Evolutionary conservation across 2,329 filamentous ascomycete genomes (phyloP).

Genomic region (Sporothrix curviconia): DNA sequence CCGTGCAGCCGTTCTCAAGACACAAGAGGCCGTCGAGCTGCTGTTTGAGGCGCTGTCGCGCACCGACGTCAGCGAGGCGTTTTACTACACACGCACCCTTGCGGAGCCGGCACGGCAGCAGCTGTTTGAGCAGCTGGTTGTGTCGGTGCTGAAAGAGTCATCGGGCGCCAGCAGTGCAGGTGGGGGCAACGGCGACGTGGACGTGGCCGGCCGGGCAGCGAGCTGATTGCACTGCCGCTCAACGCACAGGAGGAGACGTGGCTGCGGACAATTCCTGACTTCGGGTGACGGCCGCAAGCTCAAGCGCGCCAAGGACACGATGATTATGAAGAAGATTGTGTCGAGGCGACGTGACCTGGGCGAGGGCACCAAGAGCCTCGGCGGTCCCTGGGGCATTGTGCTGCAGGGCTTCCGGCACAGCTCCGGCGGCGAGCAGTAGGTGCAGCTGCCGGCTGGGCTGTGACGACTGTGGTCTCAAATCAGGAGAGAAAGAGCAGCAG

Average conservation of each 20-base stretch:
- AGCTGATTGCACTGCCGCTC: constrained; percentile 69
- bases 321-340: constrained; percentile 67
- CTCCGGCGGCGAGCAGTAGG: constrained; percentile 23
- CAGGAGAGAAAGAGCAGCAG: background rate
- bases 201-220: constrained; percentile 50
- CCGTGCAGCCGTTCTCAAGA: constrained; percentile 64
- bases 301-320: constrained; percentile 62
- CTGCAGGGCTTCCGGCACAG: constrained; percentile 47
- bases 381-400: constrained; percentile 43
- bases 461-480: background rate
- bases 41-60: constrained; percentile 66
- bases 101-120: constrained; percentile 53
- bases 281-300: constrained; percentile 58
- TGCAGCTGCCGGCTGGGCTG: background rate
- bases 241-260: constrained; percentile 63
- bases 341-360: constrained; percentile 52
- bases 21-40: constrained; percentile 52
- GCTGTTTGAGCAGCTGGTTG: constrained; percentile 62
- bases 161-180: background rate
- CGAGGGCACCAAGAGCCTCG: constrained; percentile 32
- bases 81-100: constrained; percentile 64
- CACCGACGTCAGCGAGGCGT: constrained; percentile 64
- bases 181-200: constrained; percentile 27
- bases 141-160: constrained; percentile 43
- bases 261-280: constrained; percentile 63